A percentile compares a stretch with the other conserved stretches of the same genome.
phyloP scores from a whole-genome alignment of 768 basidiomycete genomes.

The Boletus subparvulus region DNA sequence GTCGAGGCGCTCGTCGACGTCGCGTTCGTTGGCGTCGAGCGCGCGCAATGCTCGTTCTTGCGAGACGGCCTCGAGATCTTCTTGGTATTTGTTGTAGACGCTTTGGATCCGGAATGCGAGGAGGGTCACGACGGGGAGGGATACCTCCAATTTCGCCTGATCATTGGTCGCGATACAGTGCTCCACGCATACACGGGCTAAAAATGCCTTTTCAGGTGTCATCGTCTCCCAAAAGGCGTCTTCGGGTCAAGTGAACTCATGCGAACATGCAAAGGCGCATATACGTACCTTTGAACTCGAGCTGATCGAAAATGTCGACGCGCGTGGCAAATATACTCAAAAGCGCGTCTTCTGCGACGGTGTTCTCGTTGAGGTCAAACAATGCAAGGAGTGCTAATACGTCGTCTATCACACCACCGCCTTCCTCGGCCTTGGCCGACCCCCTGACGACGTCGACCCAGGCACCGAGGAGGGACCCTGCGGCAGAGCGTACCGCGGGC shows the following conservation, averaged over 20 bases:
- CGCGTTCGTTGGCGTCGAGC: constrained; percentile 38
- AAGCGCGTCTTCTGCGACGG: constrained; percentile 73
- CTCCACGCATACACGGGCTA: constrained; percentile 81
- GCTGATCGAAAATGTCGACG: constrained; percentile 60
- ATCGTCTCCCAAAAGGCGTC: constrained; percentile 71
- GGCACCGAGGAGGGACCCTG: constrained; percentile 63
- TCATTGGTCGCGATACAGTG: constrained; percentile 66
- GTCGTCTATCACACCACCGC: constrained; percentile 35
- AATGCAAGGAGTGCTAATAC: constrained; percentile 50
- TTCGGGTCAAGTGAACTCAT: constrained; percentile 25
- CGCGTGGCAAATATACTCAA: constrained; percentile 67
- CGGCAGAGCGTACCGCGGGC: constrained; percentile 64
- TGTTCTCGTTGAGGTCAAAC: constrained; percentile 59
- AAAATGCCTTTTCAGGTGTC: constrained; percentile 74
- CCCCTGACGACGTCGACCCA: constrained; percentile 70
- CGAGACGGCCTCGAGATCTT: constrained; percentile 41
- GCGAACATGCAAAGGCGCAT: background rate
- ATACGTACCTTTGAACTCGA: constrained; percentile 67
- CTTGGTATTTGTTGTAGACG: constrained; percentile 64
- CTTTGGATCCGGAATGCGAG: constrained; percentile 76
- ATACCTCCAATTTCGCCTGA: constrained; percentile 59
- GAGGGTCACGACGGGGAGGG: constrained; percentile 80
- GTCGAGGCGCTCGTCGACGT: constrained; percentile 49
- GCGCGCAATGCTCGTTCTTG: constrained; percentile 33
- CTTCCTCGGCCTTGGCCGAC: constrained; percentile 36